Evolutionary conservation across 345 rosid species (phyloP).

Genomic region (Boechera divaricarpa): DNA sequence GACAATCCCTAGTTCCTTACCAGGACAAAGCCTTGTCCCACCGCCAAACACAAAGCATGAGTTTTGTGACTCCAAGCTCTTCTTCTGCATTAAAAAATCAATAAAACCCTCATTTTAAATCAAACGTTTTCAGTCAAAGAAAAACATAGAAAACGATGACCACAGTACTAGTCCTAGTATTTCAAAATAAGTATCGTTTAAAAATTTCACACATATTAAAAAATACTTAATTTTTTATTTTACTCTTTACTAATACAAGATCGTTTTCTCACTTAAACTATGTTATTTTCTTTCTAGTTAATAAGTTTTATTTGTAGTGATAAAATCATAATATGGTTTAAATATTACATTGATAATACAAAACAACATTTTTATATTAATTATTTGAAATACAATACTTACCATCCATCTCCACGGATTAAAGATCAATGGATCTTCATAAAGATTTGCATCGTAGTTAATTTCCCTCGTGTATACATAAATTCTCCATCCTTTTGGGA

Average conservation of each 20-base stretch:
- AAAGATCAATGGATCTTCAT: conserved; percentile 69
- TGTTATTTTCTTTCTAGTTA: background rate
- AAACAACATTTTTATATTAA: background rate
- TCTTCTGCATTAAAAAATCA: conserved; percentile 27
- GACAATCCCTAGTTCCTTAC: conserved; percentile 89
- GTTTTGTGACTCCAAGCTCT: conserved; percentile 61
- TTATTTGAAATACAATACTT: background rate
- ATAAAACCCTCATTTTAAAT: background rate
- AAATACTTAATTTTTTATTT: background rate
- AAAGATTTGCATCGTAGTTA: conserved; percentile 69
- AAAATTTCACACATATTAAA: background rate
- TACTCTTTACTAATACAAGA: background rate
- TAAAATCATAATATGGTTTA: background rate
- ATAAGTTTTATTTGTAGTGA: background rate
- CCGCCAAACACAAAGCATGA: conserved; percentile 81
- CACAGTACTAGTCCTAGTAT: background rate
- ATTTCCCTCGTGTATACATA: conserved; percentile 71
- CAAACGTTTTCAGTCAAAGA: background rate
- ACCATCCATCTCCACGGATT: conserved; percentile 69
- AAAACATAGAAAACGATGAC: background rate
- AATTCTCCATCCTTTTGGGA: conserved; percentile 52
- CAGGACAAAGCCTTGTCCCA: conserved; percentile 92
- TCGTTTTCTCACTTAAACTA: background rate
- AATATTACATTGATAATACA: background rate
- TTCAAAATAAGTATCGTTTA: background rate